phyloP scores from a whole-genome alignment of 768 basidiomycete species.

The Pisolithus sp. region DNA sequence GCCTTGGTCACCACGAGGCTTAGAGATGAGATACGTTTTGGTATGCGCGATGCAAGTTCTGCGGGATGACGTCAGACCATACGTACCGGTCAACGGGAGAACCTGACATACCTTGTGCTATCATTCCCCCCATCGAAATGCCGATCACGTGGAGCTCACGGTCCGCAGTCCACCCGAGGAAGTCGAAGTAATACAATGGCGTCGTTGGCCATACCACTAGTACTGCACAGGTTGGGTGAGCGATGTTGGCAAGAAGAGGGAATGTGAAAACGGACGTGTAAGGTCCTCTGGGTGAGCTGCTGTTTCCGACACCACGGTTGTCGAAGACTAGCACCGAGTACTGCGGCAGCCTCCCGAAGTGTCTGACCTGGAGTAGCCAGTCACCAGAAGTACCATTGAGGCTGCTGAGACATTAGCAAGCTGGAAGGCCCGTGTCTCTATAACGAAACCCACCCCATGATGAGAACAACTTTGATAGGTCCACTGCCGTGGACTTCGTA shows the following conservation, averaged over 20 bases:
- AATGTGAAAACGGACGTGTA: slow-evolving; percentile 51
- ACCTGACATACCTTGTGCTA: slow-evolving; percentile 53
- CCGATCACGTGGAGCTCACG: slow-evolving; percentile 67
- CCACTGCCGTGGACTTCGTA: slow-evolving; percentile 72
- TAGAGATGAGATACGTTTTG: slow-evolving; percentile 61
- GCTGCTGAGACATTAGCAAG: slow-evolving; percentile 26
- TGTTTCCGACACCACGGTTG: slow-evolving; percentile 79
- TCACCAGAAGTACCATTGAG: slow-evolving; percentile 58
- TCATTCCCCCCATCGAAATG: slow-evolving; percentile 78
- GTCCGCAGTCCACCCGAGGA: slow-evolving; percentile 61
- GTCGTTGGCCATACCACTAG: slow-evolving; percentile 75
- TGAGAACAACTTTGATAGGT: slow-evolving; percentile 59
- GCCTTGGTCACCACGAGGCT: slow-evolving; percentile 65
- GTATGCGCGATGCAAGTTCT: slow-evolving; percentile 67
- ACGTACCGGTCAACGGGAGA: background rate
- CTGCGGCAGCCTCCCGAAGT: slow-evolving; percentile 49
- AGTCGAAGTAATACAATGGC: slow-evolving; percentile 57
- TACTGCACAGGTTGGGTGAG: slow-evolving; percentile 34
- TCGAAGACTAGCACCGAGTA: slow-evolving; percentile 73
- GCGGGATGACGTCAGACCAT: background rate
- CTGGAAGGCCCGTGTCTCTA: background rate
- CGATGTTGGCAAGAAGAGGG: no score
- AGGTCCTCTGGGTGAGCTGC: slow-evolving; percentile 62
- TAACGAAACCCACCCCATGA: slow-evolving; percentile 54
- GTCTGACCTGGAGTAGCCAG: slow-evolving; percentile 58